Evolutionary conservation across 2,329 filamentous ascomycete species (phyloP).

Genomic region (Epichloe typhina): DNA sequence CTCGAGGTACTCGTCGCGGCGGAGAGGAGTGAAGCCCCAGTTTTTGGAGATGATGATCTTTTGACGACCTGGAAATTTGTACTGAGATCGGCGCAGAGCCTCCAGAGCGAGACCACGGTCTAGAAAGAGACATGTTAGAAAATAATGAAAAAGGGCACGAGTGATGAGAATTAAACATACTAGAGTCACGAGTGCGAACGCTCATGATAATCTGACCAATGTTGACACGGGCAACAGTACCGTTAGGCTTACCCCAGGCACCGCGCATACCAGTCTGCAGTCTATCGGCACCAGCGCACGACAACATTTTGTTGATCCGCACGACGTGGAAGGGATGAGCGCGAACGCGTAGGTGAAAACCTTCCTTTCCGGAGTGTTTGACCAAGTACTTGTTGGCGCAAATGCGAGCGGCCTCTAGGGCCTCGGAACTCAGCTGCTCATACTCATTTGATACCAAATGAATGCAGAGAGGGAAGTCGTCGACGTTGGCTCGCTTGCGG

Average conservation of each 20-base stretch:
- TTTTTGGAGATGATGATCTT: constrained; percentile 99
- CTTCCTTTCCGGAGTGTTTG: constrained; percentile 59
- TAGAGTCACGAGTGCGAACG: constrained; percentile 89
- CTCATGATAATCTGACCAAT: constrained; percentile 98
- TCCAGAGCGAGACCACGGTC: constrained; percentile 89
- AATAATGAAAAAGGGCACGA: neutral
- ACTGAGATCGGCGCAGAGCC: constrained; percentile 97
- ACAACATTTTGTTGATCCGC: constrained; percentile 99
- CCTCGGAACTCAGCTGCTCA: constrained; percentile 99
- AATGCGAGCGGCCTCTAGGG: constrained; percentile 98
- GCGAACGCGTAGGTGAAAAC: constrained; percentile 64
- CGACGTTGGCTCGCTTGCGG: constrained; percentile 96
- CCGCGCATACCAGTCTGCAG: constrained; percentile 99
- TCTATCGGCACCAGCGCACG: constrained; percentile 99
- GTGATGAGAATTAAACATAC: constrained; percentile 34
- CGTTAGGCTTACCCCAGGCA: constrained; percentile 99
- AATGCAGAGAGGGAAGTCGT: constrained; percentile 98
- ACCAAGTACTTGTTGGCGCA: constrained; percentile 98
- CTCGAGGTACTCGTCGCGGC: constrained; percentile 93
- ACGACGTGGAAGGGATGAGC: constrained; percentile 99
- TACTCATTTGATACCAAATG: constrained; percentile 99
- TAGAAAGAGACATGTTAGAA: constrained; percentile 16
- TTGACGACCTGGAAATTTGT: constrained; percentile 99
- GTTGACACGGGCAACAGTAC: constrained; percentile 98
- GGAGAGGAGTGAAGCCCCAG: constrained; percentile 99